Evolutionary conservation across 2,329 filamentous ascomycete genomes (phyloP).

Genomic region (Fusarium penzigii): DNA sequence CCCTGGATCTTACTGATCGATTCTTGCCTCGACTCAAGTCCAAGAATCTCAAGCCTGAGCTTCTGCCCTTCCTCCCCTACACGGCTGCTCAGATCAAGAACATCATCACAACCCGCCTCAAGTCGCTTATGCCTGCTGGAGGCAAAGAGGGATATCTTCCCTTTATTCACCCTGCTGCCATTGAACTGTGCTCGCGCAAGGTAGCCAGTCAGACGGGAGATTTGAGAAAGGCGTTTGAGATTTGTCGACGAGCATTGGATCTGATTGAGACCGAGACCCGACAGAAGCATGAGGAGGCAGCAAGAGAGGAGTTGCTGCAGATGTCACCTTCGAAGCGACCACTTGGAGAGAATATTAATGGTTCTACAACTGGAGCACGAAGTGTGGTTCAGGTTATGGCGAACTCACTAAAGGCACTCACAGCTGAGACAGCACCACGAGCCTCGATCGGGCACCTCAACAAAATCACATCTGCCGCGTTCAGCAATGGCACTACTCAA

Average conservation of each 20-base stretch:
- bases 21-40: conserved; percentile 92
- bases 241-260: conserved; percentile 87
- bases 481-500: conserved; percentile 85
- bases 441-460: conserved; percentile 90
- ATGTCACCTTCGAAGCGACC: conserved; percentile 73
- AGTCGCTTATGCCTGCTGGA: conserved; percentile 63
- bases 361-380: conserved; percentile 47
- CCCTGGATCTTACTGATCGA: conserved; percentile 90
- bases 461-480: conserved; percentile 84
- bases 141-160: conserved; percentile 67
- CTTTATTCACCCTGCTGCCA: conserved; percentile 90
- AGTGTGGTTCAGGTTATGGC: conserved; percentile 51
- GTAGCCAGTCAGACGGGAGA: conserved; percentile 94
- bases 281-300: conserved; percentile 67
- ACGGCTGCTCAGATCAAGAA: conserved; percentile 82
- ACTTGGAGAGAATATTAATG: conserved; percentile 78
- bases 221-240: conserved; percentile 91
- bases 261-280: conserved; percentile 83
- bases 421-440: conserved; percentile 77
- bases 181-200: conserved; percentile 92
- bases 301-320: conserved; percentile 56
- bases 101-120: conserved; percentile 83
- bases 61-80: conserved; percentile 92
- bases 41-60: conserved; percentile 83
- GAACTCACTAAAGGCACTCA: conserved; percentile 62